Evolutionary conservation across 1,284 basidiomycete genomes (phyloP).

Genomic region (Vanrija pseudolonga): DNA sequence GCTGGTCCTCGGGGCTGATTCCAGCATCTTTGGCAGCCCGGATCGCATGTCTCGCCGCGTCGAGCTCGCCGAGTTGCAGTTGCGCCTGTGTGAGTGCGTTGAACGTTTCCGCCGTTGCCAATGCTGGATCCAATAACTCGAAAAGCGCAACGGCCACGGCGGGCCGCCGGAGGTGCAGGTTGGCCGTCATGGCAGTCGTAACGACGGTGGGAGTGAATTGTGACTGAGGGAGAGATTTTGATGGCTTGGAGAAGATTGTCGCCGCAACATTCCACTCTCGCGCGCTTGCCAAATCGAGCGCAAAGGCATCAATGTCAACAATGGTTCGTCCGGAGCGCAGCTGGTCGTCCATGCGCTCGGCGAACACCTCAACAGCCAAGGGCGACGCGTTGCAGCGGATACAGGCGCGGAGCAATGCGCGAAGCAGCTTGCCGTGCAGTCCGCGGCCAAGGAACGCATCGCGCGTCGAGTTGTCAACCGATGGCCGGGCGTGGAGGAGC

Average conservation of each 20-base stretch:
- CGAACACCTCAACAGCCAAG: slow-evolving; percentile 13
- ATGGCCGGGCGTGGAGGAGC: slow-evolving; percentile 7
- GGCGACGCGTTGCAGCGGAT: slow-evolving; percentile 6
- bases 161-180: slow-evolving; percentile 22
- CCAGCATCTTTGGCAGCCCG: background rate
- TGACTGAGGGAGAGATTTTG: background rate
- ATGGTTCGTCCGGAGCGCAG: background rate
- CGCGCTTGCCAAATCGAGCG: slow-evolving; percentile 11
- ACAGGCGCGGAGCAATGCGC: slow-evolving; percentile 10
- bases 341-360: slow-evolving; percentile 14
- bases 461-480: background rate
- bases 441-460: slow-evolving; percentile 4
- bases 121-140: background rate
- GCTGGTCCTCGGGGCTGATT: slow-evolving; percentile 6
- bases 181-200: slow-evolving; percentile 23
- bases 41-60: slow-evolving; percentile 3
- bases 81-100: slow-evolving; percentile 26
- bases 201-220: slow-evolving; percentile 19
- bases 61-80: slow-evolving; percentile 26
- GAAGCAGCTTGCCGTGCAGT: slow-evolving; percentile 5
- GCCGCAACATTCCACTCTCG: slow-evolving; percentile 21
- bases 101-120: background rate
- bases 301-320: slow-evolving; percentile 16
- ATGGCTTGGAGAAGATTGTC: slow-evolving; percentile 17
- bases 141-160: slow-evolving; percentile 26